Conservation (phyloP, 441 rosid species). For the Euphorbia schlechtendalii region DNA sequence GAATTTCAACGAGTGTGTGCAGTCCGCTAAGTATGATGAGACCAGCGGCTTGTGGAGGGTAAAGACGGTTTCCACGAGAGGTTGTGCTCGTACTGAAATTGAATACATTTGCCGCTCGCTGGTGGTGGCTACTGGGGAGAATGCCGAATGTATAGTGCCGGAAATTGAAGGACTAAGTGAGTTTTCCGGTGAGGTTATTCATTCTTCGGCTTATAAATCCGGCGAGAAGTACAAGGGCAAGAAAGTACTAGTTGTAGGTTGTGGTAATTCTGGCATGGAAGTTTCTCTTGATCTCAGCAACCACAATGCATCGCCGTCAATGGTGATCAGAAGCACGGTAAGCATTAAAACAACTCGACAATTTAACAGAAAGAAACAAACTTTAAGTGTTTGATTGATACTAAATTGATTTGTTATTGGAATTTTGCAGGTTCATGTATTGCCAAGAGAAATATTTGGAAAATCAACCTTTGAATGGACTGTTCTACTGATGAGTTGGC, state of each 20-base stretch:
- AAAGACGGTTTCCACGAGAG: constrained; percentile 34
- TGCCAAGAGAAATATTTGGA: constrained; percentile 26
- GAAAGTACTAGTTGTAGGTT: constrained; percentile 73
- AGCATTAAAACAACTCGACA: too few relatives aligned
- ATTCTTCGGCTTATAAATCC: constrained; percentile 67
- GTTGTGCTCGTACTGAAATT: constrained; percentile 25
- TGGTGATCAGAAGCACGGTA: constrained; percentile 83
- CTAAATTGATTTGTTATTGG: too few relatives aligned
- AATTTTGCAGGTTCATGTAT: constrained; percentile 27
- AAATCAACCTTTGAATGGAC: constrained; percentile 29
- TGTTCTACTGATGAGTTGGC: constrained; percentile 22
- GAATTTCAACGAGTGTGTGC: constrained; percentile 59
- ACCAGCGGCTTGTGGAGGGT: constrained; percentile 66
- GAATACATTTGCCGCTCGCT: constrained; percentile 83
- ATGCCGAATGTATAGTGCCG: constrained; percentile 71
- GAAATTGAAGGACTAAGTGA: constrained; percentile 62
- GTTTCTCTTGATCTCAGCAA: constrained; percentile 74
- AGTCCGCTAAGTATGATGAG: constrained; percentile 62
- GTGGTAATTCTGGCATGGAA: constrained; percentile 96
- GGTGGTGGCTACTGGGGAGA: constrained; percentile 86
- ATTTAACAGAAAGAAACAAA: neutral
- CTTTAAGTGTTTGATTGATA: too few relatives aligned
- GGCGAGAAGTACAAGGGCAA: constrained; percentile 55
- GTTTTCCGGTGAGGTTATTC: constrained; percentile 50
- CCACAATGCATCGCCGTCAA: constrained; percentile 53